Conservation (phyloP, 768 basidiomycete genomes). For the Baorangia bicolor region DNA sequence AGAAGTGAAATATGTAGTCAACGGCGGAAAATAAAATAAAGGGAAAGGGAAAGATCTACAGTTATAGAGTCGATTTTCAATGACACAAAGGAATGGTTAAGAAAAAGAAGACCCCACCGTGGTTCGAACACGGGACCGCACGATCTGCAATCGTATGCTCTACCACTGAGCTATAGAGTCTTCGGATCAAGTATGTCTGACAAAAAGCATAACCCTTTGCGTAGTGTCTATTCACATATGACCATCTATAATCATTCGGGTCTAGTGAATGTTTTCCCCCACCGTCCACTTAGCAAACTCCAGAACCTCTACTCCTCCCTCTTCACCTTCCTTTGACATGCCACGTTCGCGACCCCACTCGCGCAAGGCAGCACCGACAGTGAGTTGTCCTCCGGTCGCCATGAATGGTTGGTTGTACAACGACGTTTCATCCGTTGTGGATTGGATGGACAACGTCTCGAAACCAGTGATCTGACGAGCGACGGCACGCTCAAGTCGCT, state of each 20-base stretch:
- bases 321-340: conserved; percentile 34
- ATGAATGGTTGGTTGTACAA: conserved; percentile 74
- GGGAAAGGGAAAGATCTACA: background rate
- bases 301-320: conserved; percentile 36
- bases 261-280: conserved; percentile 39
- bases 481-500: conserved; percentile 68
- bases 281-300: conserved; percentile 69
- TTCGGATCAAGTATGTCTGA: rapidly evolving
- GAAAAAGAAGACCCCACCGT: conserved; percentile 45
- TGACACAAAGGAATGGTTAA: background rate
- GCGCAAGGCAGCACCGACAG: conserved; percentile 37
- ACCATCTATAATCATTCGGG: background rate
- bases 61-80: too few relatives aligned
- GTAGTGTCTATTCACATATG: background rate
- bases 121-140: conserved; percentile 57
- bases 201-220: background rate
- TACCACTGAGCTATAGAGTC: conserved; percentile 48
- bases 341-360: conserved; percentile 57
- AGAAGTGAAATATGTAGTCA: background rate
- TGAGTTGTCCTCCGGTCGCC: conserved; percentile 60
- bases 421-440: conserved; percentile 45
- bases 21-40: background rate
- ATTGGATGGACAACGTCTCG: conserved; percentile 55
- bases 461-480: conserved; percentile 86
- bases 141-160: conserved; percentile 63